Evolutionary conservation across 768 basidiomycete genomes (phyloP), one percentile per base, ranked within the genome.

Genomic region (Collybia sordida): DNA sequence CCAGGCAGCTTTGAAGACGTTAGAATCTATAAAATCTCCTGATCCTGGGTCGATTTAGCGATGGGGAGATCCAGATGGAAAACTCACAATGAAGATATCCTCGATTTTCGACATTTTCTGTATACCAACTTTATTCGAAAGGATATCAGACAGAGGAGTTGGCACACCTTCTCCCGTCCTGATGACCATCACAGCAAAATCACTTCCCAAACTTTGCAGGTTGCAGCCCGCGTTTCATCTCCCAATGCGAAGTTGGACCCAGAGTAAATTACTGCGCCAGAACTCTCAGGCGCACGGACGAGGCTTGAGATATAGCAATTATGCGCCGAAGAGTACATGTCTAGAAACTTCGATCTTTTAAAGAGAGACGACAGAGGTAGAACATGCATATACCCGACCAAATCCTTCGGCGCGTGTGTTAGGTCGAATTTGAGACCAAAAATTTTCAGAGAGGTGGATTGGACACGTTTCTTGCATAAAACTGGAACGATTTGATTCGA

Each of bases 301-400:
- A 28, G 47, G 24, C 41, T 48, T 25, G 2, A 25, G 47, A n/a
- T 48, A 48, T 3, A 25, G 38, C 6, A 18, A 48, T 19, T 21
- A 17, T 25, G 19, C 23, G n/a, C 38, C 47, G 21, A n/a, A 14
- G n/a, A 40, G 24, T 27, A 48, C 5, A 40, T 40, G 28, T 27
- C 39, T 25, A 27, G 47, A 48, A 22, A 48, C 47, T 23, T 48
- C 47, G 17, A 48, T 31, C 38, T 48, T 37, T 6, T 22, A 48
- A 28, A 38, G 47, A 12, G 47, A 40, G 23, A 48, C 27, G 23
- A 48, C 41, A 48, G 8, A 1, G 47, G 47, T 28, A 48, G 24
- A 18, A 48, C 35, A 17, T 48, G 47, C 6, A 38, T 48, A 28
- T 40, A 48, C 9, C 38, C 37, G 19, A 23, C 18, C 21, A 28